Conservation (phyloP, 2,329 filamentous ascomycete species). For the Talaromyces sp. region DNA sequence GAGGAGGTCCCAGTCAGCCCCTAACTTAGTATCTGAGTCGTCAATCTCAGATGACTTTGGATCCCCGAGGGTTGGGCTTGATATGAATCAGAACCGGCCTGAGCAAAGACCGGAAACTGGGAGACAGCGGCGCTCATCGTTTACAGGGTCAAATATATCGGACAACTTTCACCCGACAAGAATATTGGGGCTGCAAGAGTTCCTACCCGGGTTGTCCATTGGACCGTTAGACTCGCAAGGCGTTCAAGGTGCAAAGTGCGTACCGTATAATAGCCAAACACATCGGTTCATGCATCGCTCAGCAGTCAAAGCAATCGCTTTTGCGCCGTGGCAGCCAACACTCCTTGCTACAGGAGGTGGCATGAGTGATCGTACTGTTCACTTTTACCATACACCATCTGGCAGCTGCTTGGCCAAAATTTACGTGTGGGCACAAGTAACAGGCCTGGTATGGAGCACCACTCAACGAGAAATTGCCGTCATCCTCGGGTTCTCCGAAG, state of each 20-base stretch:
- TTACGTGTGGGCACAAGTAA: conserved; percentile 88
- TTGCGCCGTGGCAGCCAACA: conserved; percentile 87
- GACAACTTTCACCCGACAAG: not conserved
- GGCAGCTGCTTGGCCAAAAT: conserved; percentile 85
- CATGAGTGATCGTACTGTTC: conserved; percentile 89
- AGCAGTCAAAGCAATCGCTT: conserved; percentile 93
- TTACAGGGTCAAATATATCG: not conserved
- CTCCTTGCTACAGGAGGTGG: conserved; percentile 88
- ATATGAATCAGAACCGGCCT: not conserved
- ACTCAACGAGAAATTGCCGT: conserved; percentile 82
- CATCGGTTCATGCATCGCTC: conserved; percentile 76
- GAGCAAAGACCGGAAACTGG: not conserved
- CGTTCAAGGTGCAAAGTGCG: conserved; percentile 20
- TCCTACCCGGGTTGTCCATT: not conserved
- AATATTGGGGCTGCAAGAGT: not conserved
- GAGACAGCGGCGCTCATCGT: not conserved
- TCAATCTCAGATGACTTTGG: not conserved
- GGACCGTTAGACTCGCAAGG: not conserved
- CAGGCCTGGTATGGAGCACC: conserved; percentile 82
- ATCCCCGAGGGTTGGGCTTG: not conserved
- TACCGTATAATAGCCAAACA: conserved; percentile 56
- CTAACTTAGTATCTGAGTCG: not conserved
- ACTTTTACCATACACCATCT: conserved; percentile 85
- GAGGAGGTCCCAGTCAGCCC: not conserved
- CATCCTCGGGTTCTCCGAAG: conserved; percentile 81